Conservation (phyloP, 371 early-diverging fungal species). For the Saksenaea oblongispora region DNA sequence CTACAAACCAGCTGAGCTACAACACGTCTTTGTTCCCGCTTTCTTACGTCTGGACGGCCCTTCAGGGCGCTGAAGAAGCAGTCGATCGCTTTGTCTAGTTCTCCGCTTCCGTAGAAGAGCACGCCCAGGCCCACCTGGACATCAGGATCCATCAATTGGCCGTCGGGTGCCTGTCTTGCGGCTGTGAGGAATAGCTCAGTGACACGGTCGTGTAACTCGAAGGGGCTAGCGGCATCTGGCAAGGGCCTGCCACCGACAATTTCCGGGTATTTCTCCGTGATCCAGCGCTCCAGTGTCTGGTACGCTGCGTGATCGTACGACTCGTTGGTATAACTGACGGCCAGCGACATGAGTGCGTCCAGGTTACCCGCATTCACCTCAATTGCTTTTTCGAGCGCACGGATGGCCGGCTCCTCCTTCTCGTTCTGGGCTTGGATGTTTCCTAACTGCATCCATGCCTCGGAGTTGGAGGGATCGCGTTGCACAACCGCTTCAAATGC, state of each 20-base stretch:
- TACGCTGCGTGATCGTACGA: slow-evolving; percentile 61
- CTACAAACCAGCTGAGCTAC: slow-evolving; percentile 22
- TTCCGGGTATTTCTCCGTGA: slow-evolving; percentile 45
- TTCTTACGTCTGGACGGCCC: slow-evolving; percentile 81
- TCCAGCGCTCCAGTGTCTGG: slow-evolving; percentile 51
- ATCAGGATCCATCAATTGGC: slow-evolving; percentile 82
- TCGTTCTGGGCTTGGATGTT: slow-evolving; percentile 86
- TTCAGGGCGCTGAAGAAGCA: slow-evolving; percentile 94
- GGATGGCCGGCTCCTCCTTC: slow-evolving; percentile 84
- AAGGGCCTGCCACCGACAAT: slow-evolving; percentile 15
- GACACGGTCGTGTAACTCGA: slow-evolving; percentile 70
- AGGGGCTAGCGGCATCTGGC: slow-evolving; percentile 40
- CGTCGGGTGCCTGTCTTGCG: slow-evolving; percentile 70
- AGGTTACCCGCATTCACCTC: slow-evolving; percentile 63
- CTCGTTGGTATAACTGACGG: slow-evolving; percentile 96
- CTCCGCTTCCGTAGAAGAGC: slow-evolving; percentile 87
- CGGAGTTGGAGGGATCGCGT: slow-evolving; percentile 65
- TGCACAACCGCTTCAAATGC: slow-evolving; percentile 85
- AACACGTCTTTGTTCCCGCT: not conserved
- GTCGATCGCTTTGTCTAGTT: slow-evolving; percentile 94
- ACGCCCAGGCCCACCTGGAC: slow-evolving; percentile 96
- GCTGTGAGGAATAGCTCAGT: slow-evolving; percentile 80
- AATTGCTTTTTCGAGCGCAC: slow-evolving; percentile 73
- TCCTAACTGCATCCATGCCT: slow-evolving; percentile 82
- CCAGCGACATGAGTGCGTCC: slow-evolving; percentile 78